Evolutionary conservation across 495 filamentous ascomycete genomes (phyloP).

Genomic region (Aspergillus sclerotiicarbonarius): DNA sequence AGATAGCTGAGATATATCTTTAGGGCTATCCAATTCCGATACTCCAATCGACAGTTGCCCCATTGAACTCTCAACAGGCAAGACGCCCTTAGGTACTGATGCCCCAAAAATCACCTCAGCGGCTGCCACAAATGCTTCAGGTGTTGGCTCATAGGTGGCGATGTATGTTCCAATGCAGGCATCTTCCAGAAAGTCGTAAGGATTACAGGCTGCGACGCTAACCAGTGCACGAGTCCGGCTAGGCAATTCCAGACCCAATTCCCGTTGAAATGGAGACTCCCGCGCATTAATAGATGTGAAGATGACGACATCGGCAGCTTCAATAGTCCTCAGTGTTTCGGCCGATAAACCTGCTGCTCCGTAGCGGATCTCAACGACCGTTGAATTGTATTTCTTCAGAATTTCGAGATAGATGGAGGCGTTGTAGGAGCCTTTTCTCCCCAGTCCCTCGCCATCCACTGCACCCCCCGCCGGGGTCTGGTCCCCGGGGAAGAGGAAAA

Average conservation of each 20-base stretch:
- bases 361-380: slow-evolving; percentile 36
- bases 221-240: slow-evolving; percentile 30
- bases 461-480: slow-evolving; percentile 40
- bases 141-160: slow-evolving; percentile 47
- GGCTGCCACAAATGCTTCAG: slow-evolving; percentile 45
- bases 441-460: slow-evolving; percentile 45
- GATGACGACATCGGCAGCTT: slow-evolving; percentile 40
- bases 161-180: slow-evolving; percentile 43
- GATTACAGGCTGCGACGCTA: slow-evolving; percentile 44
- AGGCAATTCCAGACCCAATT: slow-evolving; percentile 34
- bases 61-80: slow-evolving; percentile 33
- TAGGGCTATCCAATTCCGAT: slow-evolving; percentile 18
- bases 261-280: slow-evolving; percentile 39
- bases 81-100: slow-evolving; percentile 27
- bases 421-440: slow-evolving; percentile 33
- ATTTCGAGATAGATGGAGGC: slow-evolving; percentile 35
- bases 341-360: slow-evolving; percentile 25
- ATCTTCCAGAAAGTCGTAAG: slow-evolving; percentile 49
- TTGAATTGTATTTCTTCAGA: slow-evolving; percentile 23
- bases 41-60: slow-evolving; percentile 20
- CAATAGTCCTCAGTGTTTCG: slow-evolving; percentile 30
- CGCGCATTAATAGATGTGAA: slow-evolving; percentile 45
- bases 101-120: slow-evolving; percentile 42
- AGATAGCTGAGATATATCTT: slow-evolving; percentile 32
- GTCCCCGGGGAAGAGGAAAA: slow-evolving; percentile 45